Evolutionary conservation across 208 protist species (phyloP).

Genomic region (Wallacemonas collosoma): DNA sequence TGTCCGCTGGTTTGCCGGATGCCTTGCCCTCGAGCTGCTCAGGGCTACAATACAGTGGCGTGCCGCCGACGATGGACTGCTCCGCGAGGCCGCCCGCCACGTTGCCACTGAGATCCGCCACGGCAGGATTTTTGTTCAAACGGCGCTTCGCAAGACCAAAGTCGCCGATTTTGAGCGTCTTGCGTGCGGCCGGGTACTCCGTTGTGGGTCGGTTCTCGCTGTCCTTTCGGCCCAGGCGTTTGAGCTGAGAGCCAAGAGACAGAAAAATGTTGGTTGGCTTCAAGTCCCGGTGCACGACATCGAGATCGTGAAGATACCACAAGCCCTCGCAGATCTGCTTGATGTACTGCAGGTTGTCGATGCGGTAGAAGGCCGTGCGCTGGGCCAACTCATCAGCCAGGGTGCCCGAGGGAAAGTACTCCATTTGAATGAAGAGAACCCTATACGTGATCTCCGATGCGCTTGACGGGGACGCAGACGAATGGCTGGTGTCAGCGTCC

Average conservation of each 20-base stretch:
- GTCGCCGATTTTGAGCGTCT: constrained; percentile 83
- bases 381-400: constrained; percentile 63
- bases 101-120: constrained; percentile 34
- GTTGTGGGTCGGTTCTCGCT: not conserved
- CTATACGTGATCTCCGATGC: constrained; percentile 30
- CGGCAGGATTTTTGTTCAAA: not conserved
- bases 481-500: constrained; percentile 4
- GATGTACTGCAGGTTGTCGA: constrained; percentile 68
- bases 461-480: not conserved
- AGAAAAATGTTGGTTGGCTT: constrained; percentile 91
- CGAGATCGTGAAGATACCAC: constrained; percentile 58
- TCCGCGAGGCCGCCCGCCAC: constrained; percentile 42
- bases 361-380: constrained; percentile 51
- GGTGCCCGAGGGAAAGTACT: constrained; percentile 80
- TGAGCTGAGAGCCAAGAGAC: constrained; percentile 23
- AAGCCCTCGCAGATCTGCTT: constrained; percentile 68
- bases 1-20: constrained; percentile 58
- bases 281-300: constrained; percentile 82
- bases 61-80: constrained; percentile 52
- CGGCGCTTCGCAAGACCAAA: constrained; percentile 81
- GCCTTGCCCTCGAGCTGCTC: constrained; percentile 62
- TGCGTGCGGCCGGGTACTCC: not conserved
- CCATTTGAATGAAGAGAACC: constrained; percentile 89
- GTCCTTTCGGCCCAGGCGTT: not conserved
- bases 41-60: constrained; percentile 81